Evolutionary conservation across 768 basidiomycete genomes (phyloP), one percentile per base, ranked within the genome.

Genomic region (Neoboletus subvelutipes): DNA sequence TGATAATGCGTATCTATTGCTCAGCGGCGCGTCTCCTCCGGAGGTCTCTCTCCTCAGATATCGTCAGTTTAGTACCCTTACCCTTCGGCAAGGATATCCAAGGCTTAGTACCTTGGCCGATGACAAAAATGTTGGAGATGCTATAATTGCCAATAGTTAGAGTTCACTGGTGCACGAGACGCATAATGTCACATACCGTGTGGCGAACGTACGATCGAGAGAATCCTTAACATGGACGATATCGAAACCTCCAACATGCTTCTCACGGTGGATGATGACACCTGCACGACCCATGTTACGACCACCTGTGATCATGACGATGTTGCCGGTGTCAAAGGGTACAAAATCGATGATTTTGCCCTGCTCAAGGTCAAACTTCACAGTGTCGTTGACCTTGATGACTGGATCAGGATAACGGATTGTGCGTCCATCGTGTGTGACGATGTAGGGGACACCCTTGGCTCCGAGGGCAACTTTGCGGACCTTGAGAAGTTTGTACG

Each of bases 221-320:
- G 91, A 88, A 73, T 98, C 97, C 78, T 91, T 94, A 68, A 98
- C 92, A 71, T 98, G 96, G 56, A 98, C 92, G 59, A 99, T 98
- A 78, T 99, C 97, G 77, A 95, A 98, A 61, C 95, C 96, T 75
- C 97, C 97, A 64, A 92, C 78, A 76, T 98, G 97, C 80, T 94
- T 94, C 83, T 98, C 97, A 65, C 90, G 85, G 80, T 96, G 92
- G 51, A 93, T 86, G 69, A 99, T 97, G 61, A 94, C 85, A 79
- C 97, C 97, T 55, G 87, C 90, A 79, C 97, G 87, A 64, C 97
- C 97, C 94, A 98, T 98, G 88, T 98, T 99, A 74, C 96, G 94
- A 61, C 97, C 97, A 71, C 97, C 97, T 60, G 97, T 99, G 78
- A 97, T 84, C 83, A 96, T 92, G 75, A 92, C 93, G 62, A 96